Base-by-base conservation (phyloP, 495 filamentous ascomycete genomes). In the Penicillium macrosclerotiorum region DNA sequence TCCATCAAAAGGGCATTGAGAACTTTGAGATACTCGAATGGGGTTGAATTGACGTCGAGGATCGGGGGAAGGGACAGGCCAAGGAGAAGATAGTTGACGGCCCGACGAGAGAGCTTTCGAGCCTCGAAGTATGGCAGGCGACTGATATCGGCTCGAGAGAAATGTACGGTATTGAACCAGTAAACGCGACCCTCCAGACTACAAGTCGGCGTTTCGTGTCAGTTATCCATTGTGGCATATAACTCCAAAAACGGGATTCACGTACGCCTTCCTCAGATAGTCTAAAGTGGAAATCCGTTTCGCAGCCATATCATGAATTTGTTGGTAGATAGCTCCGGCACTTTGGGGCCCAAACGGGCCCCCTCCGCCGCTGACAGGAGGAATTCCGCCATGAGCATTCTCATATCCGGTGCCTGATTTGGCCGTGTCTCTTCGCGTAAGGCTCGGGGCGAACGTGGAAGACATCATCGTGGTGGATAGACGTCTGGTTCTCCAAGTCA, bases 251-350 rank as follows among this genome's bases (percentile, higher is more conserved):
- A 22, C 2, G 14, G 35, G 5, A 30, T 32, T 6, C 36, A 78
- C 86, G 66, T 68, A 95, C 87, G 88, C 85, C 69, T 94, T 96
- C 39, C 90, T 79, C 37, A 99, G 67, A 54, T 97, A 99, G 57
- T 94, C 89, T 20, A 99, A 61, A 0, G 94, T 99, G n/a, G 90
- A 89, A 71, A 97, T 95, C 52, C 93, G 78, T 73, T 96, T 99
- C 16, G 87, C 84, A 6, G 88, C 85, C 62, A 85, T 81, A 23
- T 96, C 91, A 34, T 93, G 86, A 31, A 99, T 88, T 47, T 94
- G 88, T 62, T 90, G 84, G 63, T 89, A 91, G 30, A 85, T 74
- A 25, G 73, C 70, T 34, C 77, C 71, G 12, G 86, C 85, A 57
- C 82, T 88, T 49, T 80, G 76, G 9, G 75, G 74, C n/a, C 77